Base-by-base conservation (phyloP, 23 red algal genomes). In the Chondrus crispus region DNA sequence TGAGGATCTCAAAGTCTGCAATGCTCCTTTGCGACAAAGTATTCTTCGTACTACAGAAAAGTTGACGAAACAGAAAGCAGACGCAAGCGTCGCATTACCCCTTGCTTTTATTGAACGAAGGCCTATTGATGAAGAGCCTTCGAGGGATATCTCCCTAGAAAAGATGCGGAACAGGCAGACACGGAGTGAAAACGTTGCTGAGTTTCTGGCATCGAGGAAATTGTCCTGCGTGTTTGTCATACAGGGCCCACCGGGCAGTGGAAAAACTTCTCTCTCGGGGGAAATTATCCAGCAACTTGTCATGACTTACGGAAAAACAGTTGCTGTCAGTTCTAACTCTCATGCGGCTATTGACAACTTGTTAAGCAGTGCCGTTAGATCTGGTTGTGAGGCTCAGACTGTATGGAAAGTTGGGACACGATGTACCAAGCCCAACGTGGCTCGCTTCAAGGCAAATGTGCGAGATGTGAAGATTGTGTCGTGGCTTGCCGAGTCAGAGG, bases 341-440 rank as follows among this genome's bases (percentile, higher is more conserved):
- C 95, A 98, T 82, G 91, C 91, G 2, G 91, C 95, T 18, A 94
- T 98, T 30, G 95, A 98, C 57, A 93, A 98, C 44, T 44, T 94
- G 24, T 81, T 98, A n/a, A 63, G 46, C 40, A 74, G 81, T 57
- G 87, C 82, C n/a, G 81, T 88, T 43, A 38, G 16, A 38, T 46
- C 71, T 46, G 94, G 82, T 24, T 28, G 87, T 20, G 29, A 74
- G 35, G 60, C 24, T 46, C 37, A 62, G 16, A 29, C 39, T 39
- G 68, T 92, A 35, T 80, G 74, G 24, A 96, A 88, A 80, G 81
- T 88, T 55, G 87, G 87, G 6, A 73, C 76, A 4, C 69, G 76
- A 48, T 72, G 48, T 55, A 44, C 55, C 44, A 69, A 86, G 5
- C 57, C 58, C 16, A 32, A 64, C 14, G 81, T 28, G 37, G 71